A percentile compares a stretch with the other conserved stretches of the same genome.
These are phyloP conservation scores for Gastrolobium villosum DNA, from an alignment of 306 rosid species.

Conservation along the genomic window DNA sequence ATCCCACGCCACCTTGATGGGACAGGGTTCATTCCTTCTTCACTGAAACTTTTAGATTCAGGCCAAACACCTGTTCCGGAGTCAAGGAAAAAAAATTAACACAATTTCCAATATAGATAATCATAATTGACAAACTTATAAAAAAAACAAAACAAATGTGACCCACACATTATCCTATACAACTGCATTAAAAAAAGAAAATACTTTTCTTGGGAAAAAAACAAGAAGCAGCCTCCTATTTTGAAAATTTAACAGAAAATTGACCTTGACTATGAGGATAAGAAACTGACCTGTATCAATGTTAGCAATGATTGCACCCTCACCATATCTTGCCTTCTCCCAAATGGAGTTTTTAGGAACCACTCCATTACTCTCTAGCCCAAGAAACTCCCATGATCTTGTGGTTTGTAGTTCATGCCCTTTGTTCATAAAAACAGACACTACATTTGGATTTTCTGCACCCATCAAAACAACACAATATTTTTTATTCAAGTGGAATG, in stretches of 20 bases:
- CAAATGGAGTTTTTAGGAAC: slow-evolving; percentile 56
- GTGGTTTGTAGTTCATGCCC: slow-evolving; percentile 67
- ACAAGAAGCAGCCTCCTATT: slow-evolving; percentile 20
- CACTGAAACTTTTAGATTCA: slow-evolving; percentile 74
- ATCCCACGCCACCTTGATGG: slow-evolving; percentile 68
- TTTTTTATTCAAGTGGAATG: neutral
- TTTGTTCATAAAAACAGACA: slow-evolving; percentile 64
- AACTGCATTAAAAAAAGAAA: neutral
- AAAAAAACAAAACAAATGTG: neutral
- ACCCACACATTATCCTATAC: neutral
- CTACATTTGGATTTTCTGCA: slow-evolving; percentile 67
- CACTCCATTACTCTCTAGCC: slow-evolving; percentile 54
- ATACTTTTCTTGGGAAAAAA: neutral
- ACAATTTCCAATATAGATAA: neutral
- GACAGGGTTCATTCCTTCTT: slow-evolving; percentile 62
- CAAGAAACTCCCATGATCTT: slow-evolving; percentile 72
- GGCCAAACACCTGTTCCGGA: slow-evolving; percentile 74
- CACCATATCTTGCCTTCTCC: slow-evolving; percentile 68
- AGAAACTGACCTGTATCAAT: slow-evolving; percentile 67
- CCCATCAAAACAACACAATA: slow-evolving; percentile 12
- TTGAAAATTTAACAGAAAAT: slow-evolving; percentile 16
- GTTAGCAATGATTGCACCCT: slow-evolving; percentile 67
- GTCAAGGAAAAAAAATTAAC: neutral
- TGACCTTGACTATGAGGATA: slow-evolving; percentile 26
- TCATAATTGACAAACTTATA: neutral